Percentiles rank a stretch among this genome's conserved stretches.
phyloP scores from a whole-genome alignment of 352 stramenopile species.

The Elongisporangium prolatum region DNA sequence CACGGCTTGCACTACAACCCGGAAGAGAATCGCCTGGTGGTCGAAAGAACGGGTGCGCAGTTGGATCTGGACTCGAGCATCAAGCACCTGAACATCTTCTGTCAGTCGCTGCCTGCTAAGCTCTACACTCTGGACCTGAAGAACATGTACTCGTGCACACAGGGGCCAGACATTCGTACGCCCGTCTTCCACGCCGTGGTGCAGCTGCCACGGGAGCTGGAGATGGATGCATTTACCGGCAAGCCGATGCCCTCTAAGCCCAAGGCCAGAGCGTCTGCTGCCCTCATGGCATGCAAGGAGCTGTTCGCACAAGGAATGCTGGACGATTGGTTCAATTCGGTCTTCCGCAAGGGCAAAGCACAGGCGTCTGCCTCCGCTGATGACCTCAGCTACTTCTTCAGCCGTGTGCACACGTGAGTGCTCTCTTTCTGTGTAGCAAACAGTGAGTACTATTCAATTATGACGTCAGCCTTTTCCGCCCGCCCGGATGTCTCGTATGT shows the following conservation, averaged over 20 bases:
- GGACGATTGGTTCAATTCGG: slow-evolving; percentile 67
- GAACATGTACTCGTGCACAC: slow-evolving; percentile 41
- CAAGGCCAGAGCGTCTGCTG: slow-evolving; percentile 45
- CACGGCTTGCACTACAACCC: slow-evolving; percentile 20
- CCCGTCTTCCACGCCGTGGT: slow-evolving; percentile 49
- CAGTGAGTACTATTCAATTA: slow-evolving; percentile 2
- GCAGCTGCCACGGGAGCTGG: slow-evolving; percentile 46
- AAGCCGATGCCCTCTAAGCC: slow-evolving; percentile 49
- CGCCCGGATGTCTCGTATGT: neutral
- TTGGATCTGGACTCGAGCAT: slow-evolving; percentile 77
- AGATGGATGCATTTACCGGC: slow-evolving; percentile 39
- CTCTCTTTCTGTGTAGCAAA: neutral
- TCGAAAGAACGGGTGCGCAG: slow-evolving; percentile 53
- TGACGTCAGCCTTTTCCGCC: neutral
- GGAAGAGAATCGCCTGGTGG: slow-evolving; percentile 26
- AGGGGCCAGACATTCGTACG: slow-evolving; percentile 11
- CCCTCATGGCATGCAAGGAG: slow-evolving; percentile 53
- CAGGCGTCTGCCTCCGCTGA: slow-evolving; percentile 28
- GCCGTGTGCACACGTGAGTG: slow-evolving; percentile 26
- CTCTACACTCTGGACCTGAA: slow-evolving; percentile 56
- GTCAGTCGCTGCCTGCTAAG: slow-evolving; percentile 52
- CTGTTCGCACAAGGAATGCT: slow-evolving; percentile 46
- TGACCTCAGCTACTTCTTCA: slow-evolving; percentile 56
- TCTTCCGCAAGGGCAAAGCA: slow-evolving; percentile 60
- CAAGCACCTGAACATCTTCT: slow-evolving; percentile 72